Base-by-base conservation (phyloP, 495 filamentous ascomycete species). In the Penicillium flavigenum region DNA sequence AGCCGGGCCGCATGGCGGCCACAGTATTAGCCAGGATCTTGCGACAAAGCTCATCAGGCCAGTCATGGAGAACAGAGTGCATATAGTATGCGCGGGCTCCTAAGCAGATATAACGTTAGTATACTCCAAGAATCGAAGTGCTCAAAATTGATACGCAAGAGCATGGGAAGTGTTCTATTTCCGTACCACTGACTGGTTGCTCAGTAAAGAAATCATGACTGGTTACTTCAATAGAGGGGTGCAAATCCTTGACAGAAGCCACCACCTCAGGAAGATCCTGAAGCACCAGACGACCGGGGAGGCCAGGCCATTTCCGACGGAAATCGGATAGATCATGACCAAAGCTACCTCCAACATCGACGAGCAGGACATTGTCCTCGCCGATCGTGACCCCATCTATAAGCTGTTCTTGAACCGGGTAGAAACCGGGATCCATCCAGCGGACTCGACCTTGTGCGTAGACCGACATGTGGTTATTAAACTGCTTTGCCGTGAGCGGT, bases 301-400 rank as follows among this genome's bases (percentile, higher is more conserved):
- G 70, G 43, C 77, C 69, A 46, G 69, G 64, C 52, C 77, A 85
- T 32, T 42, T 43, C 41, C 65, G 55, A 17, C 80, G 81, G 31
- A 87, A 63, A 12, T 75, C 78, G 19, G 74, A 67, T 36, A 71
- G 72, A 19, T 83, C 79, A 55, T 84, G 81, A 0, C 84, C 83
- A 48, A 80, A 72, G 14, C 72, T 72, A 4, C 84, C 83, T 26
- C 83, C 84, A 0, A 87, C 53, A 61, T 86, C 82, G 29, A 85
- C 79, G 26, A 83, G 58, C 3, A 72, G 46, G 16, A 64, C 58
- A 2, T 38, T 34, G 9, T 63, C 39, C 9, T 20, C 14, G 22
- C 51, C 27, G 7, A 29, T 31, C 2, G 34, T 45, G 10, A 58
- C 53, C 3, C 71, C 68, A 4, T 63, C 36, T 7, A 68, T 24